Base-by-base conservation (phyloP, 352 stramenopile genomes). In the Phytopythium sindhum region DNA sequence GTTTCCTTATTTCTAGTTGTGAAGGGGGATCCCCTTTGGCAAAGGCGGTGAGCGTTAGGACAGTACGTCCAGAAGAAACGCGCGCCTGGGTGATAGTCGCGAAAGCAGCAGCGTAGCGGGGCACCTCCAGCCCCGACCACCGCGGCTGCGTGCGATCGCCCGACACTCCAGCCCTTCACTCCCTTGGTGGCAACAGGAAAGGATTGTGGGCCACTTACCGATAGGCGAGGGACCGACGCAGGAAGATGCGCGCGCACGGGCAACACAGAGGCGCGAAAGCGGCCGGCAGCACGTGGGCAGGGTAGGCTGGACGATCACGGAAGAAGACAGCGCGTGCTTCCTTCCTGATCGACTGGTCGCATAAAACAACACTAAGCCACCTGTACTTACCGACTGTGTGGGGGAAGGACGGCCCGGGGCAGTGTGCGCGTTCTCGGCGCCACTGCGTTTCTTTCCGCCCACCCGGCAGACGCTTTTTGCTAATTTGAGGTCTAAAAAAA, bases 31-130 rank as follows among this genome's bases (percentile, higher is more conserved):
- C 19, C 41, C 19, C 21, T 19, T 26, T 45, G 35, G 35, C 35
- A 41, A 41, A 41, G 35, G 10, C 35, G 35, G 35, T n/a, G n/a
- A n/a, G n/a, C n/a, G n/a, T n/a, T n/a, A n/a, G n/a, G n/a, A n/a
- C n/a, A n/a, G n/a, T n/a, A n/a, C n/a, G 45, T 52, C 45, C n/a
- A 52, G 45, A 52, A 52, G 45, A 52, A 52, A 52, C 45, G 45
- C 45, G 45, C 45, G 39, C 39, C 39, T n/a, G 39, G 14, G 39
- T 8, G 17, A 45, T 39, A 39, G 33, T 39, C 33, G 33, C 33
- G 33, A 39, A 14, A 39, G 33, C 7, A 39, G 14, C 31, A 4
- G 31, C n/a, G n/a, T n/a, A n/a, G 4, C 33, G 6, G 33, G 33
- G 33, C 33, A 10, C 33, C 14, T 39, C 33, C 33, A 35, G n/a